A percentile compares a stretch with the other conserved stretches of the same genome.
These are phyloP conservation scores for Saxophila tyrrhenica DNA, from an alignment of 495 filamentous ascomycete genomes.

Conservation along the genomic window DNA sequence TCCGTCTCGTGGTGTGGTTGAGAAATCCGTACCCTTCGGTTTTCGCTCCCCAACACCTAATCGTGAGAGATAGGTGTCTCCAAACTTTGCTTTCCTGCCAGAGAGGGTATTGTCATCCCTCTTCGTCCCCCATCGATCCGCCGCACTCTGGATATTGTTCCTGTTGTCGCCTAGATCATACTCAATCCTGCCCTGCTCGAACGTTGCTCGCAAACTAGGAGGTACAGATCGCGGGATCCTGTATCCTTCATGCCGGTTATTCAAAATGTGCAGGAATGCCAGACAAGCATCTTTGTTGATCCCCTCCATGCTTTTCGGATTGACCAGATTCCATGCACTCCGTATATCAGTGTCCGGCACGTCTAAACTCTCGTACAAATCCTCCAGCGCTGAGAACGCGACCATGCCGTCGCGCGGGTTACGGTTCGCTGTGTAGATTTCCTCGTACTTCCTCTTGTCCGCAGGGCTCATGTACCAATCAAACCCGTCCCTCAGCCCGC, in stretches of 20 bases:
- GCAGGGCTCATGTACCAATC: constrained; percentile 97
- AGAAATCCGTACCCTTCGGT: constrained; percentile 76
- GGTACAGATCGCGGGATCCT: constrained; percentile 91
- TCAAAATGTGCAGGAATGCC: constrained; percentile 91
- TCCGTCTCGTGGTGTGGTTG: constrained; percentile 50
- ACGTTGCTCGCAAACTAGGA: constrained; percentile 74
- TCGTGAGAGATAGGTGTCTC: constrained; percentile 87
- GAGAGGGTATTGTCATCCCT: constrained; percentile 62
- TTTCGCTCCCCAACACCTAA: constrained; percentile 73
- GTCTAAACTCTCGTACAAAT: constrained; percentile 80
- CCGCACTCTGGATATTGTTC: constrained; percentile 32
- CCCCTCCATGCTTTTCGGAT: constrained; percentile 62
- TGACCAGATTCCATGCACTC: constrained; percentile 93
- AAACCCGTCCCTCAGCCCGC: constrained; percentile 86
- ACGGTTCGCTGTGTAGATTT: constrained; percentile 84
- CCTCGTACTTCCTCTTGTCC: constrained; percentile 86
- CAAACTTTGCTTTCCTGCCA: constrained; percentile 90
- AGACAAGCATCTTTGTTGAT: constrained; percentile 92
- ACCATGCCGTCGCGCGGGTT: constrained; percentile 69
- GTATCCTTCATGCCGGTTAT: constrained; percentile 86
- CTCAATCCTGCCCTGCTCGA: constrained; percentile 89
- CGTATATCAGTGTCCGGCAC: constrained; percentile 92
- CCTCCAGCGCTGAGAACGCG: constrained; percentile 66
- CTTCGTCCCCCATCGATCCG: constrained; percentile 52
- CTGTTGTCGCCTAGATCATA: constrained; percentile 67